Conservation (phyloP, 2,329 filamentous ascomycete genomes). For the Arachnopeziza araneosa region DNA sequence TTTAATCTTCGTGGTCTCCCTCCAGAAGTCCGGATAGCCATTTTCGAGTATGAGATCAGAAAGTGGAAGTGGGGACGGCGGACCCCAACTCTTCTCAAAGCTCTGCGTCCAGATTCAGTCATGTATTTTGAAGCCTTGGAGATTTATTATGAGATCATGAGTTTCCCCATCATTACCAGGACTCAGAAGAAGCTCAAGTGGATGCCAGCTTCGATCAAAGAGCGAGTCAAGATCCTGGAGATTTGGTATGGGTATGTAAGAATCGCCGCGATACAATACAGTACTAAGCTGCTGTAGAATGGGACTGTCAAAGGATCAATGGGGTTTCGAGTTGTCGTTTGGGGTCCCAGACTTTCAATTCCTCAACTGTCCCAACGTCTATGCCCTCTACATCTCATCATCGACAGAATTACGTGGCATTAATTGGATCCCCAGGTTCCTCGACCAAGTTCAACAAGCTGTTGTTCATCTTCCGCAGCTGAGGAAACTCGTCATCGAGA, state of each 20-base stretch:
- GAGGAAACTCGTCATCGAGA: background rate
- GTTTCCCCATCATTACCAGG: background rate
- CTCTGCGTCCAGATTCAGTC: slow-evolving; percentile 1
- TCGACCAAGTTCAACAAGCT: background rate
- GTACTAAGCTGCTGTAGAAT: background rate
- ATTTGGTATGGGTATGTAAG: background rate
- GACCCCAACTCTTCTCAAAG: background rate
- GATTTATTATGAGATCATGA: background rate
- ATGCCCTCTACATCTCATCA: background rate
- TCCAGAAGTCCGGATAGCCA: background rate
- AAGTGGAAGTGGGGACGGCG: background rate
- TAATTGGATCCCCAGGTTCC: background rate
- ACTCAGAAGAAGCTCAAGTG: background rate
- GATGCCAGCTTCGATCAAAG: background rate
- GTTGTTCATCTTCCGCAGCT: background rate
- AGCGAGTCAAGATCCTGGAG: background rate
- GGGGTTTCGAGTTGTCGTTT: background rate
- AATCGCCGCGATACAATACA: background rate
- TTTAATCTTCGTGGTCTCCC: background rate
- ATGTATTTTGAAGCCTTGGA: slow-evolving; percentile 4
- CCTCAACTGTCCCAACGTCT: background rate
- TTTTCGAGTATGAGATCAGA: background rate
- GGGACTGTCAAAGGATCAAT: background rate
- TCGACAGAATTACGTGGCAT: background rate
- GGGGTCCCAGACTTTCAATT: background rate